Evolutionary conservation across 1,284 basidiomycete genomes (phyloP).

Genomic region (Microbotryum intermedium): DNA sequence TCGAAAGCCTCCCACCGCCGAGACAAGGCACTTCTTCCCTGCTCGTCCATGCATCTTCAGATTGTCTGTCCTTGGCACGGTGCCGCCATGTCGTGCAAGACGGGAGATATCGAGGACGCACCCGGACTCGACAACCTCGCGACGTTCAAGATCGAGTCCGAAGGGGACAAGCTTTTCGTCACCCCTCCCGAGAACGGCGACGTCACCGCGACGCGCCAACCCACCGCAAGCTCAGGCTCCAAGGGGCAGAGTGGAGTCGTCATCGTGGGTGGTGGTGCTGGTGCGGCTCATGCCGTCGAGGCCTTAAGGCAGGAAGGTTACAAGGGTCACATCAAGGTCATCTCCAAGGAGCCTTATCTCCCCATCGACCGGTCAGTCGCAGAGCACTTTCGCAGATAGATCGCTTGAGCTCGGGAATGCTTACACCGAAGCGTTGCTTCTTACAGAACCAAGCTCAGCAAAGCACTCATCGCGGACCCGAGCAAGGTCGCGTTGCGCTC

Average conservation of each 20-base stretch:
- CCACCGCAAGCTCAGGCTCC: constrained; percentile 39
- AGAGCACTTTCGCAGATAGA: constrained; percentile 39
- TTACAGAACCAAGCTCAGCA: constrained; percentile 67
- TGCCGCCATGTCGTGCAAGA: constrained; percentile 76
- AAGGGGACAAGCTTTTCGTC: constrained; percentile 37
- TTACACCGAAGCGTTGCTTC: constrained; percentile 40
- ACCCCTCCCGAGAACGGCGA: constrained; percentile 44
- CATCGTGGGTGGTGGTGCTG: constrained; percentile 78
- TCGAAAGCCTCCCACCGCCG: no score
- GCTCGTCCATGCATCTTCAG: neutral
- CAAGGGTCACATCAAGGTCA: constrained; percentile 63
- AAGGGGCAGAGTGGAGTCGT: constrained; percentile 53
- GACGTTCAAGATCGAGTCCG: constrained; percentile 54
- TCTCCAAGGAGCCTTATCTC: constrained; percentile 68
- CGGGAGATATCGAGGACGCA: constrained; percentile 63
- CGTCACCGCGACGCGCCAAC: constrained; percentile 34
- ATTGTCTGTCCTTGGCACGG: constrained; percentile 73
- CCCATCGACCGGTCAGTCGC: constrained; percentile 62
- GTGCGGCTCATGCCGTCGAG: constrained; percentile 69
- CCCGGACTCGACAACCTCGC: constrained; percentile 79
- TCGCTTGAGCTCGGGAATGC: neutral
- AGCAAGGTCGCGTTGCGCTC: constrained; percentile 60
- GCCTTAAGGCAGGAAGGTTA: constrained; percentile 77
- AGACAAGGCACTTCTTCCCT: neutral
- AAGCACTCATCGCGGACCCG: constrained; percentile 68